phyloP scores from a whole-genome alignment of 768 basidiomycete species.

The Hypsizygus marmoreus region DNA sequence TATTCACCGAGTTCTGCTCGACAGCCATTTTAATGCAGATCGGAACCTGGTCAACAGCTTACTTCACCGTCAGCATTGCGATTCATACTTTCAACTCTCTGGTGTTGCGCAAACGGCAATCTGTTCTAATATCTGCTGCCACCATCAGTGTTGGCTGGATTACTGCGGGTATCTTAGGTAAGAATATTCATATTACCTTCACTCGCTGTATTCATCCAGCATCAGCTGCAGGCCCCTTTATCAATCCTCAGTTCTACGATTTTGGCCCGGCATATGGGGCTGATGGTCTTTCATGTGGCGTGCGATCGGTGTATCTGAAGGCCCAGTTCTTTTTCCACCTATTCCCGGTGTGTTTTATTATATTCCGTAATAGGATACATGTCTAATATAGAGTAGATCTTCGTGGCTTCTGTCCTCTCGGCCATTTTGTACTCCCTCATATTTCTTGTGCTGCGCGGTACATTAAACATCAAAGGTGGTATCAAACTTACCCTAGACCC shows the following conservation, averaged over 20 bases:
- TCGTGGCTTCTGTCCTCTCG: constrained; percentile 57
- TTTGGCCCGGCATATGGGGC: constrained; percentile 52
- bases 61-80: constrained; percentile 65
- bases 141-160: constrained; percentile 57
- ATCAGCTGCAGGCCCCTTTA: constrained; percentile 39
- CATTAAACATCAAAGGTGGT: constrained; percentile 51
- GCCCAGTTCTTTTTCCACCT: constrained; percentile 56
- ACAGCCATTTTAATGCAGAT: constrained; percentile 61
- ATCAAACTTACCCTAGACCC: constrained; percentile 52
- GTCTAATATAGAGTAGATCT: constrained; percentile 42
- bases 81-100: constrained; percentile 71
- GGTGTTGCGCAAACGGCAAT: constrained; percentile 56
- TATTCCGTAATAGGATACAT: background rate
- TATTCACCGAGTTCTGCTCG: background rate
- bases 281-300: constrained; percentile 52
- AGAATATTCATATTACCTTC: constrained; percentile 17
- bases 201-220: background rate
- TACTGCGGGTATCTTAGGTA: constrained; percentile 50
- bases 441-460: constrained; percentile 63
- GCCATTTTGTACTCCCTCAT: constrained; percentile 55
- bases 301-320: constrained; percentile 42
- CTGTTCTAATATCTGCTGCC: constrained; percentile 44
- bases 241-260: constrained; percentile 19
- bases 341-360: constrained; percentile 52
- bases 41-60: constrained; percentile 60